Conservation (phyloP, 1,139 yeast genomes). For the Casaregolazyma suthepensis region DNA sequence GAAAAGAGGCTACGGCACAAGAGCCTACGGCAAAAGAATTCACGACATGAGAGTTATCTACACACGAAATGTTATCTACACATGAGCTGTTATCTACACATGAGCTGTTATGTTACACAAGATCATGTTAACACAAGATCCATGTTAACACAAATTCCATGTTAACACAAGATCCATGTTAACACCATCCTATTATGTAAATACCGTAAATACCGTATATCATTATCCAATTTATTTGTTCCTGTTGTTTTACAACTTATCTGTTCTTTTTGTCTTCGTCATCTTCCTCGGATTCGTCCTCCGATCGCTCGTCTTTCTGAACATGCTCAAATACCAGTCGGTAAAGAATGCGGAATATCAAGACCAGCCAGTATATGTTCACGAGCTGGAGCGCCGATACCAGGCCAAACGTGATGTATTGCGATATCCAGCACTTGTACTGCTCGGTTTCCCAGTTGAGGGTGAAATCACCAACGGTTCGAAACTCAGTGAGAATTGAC, state of each 20-base stretch:
- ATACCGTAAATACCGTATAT: not conserved
- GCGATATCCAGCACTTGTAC: constrained; percentile 94
- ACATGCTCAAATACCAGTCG: constrained; percentile 55
- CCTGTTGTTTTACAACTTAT: constrained; percentile 14
- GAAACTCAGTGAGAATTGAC: constrained; percentile 85
- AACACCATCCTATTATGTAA: not conserved
- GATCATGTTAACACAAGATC: not conserved
- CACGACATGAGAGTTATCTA: too few relatives aligned
- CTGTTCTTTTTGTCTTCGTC: constrained; percentile 20
- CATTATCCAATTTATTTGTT: constrained; percentile 8
- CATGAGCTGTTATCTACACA: too few relatives aligned
- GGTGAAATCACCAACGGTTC: constrained; percentile 72
- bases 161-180: not conserved
- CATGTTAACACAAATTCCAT: not conserved
- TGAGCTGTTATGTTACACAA: too few relatives aligned
- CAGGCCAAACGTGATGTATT: constrained; percentile 75
- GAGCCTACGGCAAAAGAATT: too few relatives aligned
- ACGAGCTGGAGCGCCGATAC: constrained; percentile 78
- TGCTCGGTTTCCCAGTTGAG: constrained; percentile 89
- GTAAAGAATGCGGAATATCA: constrained; percentile 70
- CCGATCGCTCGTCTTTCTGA: constrained; percentile 82
- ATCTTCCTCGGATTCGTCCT: constrained; percentile 57
- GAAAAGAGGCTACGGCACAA: too few relatives aligned
- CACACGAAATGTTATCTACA: too few relatives aligned
- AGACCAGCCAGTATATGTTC: constrained; percentile 78